These are phyloP conservation scores for Leccinum obscurum DNA, from an alignment of 768 basidiomycete genomes.

Conservation along the genomic window DNA sequence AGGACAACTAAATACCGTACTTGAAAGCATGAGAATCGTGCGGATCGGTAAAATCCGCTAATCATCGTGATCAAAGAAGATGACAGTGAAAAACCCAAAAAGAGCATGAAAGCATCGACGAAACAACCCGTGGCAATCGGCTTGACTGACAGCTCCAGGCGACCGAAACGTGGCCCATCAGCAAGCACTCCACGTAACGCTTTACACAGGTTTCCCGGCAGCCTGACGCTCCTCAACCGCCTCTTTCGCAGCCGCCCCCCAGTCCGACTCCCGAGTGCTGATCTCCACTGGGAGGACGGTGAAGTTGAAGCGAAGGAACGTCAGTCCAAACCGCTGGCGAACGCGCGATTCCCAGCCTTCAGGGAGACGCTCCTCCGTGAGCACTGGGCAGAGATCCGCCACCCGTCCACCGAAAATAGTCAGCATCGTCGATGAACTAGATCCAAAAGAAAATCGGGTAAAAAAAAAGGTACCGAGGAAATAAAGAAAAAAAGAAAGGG, in stretches of 20 bases:
- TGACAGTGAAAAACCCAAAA: neutral
- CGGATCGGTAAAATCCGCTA: neutral
- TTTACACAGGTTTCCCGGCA: neutral
- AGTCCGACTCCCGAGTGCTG: constrained; percentile 22
- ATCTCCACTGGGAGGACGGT: constrained; percentile 28
- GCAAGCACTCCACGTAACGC: neutral
- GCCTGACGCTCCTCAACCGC: neutral
- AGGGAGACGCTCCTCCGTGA: constrained; percentile 69
- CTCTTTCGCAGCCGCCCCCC: constrained; percentile 11
- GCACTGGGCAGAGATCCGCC: constrained; percentile 50
- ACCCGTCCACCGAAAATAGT: constrained; percentile 68
- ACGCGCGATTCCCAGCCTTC: constrained; percentile 70
- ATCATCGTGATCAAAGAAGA: neutral
- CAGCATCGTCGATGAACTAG: constrained; percentile 65
- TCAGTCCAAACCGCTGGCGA: constrained; percentile 56
- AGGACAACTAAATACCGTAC: neutral
- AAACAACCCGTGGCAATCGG: neutral
- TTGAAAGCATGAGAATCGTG: neutral
- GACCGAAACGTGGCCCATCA: neutral
- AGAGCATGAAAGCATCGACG: neutral
- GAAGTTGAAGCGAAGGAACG: constrained; percentile 55
- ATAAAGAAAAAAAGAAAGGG: no score
- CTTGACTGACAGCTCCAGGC: neutral
- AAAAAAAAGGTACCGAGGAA: neutral
- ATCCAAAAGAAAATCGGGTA: neutral